Conservation (phyloP, 768 basidiomycete species). For the Porpolomopsis calyptriformis region DNA sequence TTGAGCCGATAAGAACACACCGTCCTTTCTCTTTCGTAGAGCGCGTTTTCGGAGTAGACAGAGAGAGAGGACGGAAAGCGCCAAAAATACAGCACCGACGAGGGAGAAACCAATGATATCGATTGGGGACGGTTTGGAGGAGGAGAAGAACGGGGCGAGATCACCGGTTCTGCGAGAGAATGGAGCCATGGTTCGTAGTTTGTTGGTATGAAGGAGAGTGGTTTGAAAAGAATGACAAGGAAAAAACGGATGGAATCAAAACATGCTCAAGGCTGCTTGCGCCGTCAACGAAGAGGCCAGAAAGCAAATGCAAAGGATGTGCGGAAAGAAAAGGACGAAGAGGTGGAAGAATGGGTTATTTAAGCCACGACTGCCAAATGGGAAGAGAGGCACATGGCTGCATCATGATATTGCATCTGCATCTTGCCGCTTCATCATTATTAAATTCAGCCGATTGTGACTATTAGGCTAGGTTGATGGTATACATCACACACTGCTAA, state of each 20-base stretch:
- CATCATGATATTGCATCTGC: too few species aligned
- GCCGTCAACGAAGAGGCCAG: too few species aligned
- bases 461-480: too few species aligned
- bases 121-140: slow-evolving; percentile 10
- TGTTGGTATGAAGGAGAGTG: background rate
- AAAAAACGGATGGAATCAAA: background rate
- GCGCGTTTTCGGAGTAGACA: slow-evolving; percentile 32
- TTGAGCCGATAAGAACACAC: slow-evolving; percentile 35
- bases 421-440: too few species aligned
- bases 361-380: too few species aligned
- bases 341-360: too few species aligned
- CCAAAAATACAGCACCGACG: slow-evolving; percentile 30
- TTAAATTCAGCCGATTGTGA: too few species aligned
- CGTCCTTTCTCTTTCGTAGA: slow-evolving; percentile 25
- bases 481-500: too few species aligned
- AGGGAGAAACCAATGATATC: slow-evolving; percentile 44
- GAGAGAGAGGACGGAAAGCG: slow-evolving; percentile 26
- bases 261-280: too few species aligned
- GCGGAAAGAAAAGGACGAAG: too few species aligned
- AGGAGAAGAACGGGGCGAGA: background rate
- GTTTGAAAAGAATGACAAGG: background rate
- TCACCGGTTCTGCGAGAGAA: background rate
- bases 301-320: too few species aligned
- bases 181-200: background rate
- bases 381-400: too few species aligned